Base-by-base conservation (phyloP, 1,284 basidiomycete species). In the Tilletiopsis washingtonensis region DNA sequence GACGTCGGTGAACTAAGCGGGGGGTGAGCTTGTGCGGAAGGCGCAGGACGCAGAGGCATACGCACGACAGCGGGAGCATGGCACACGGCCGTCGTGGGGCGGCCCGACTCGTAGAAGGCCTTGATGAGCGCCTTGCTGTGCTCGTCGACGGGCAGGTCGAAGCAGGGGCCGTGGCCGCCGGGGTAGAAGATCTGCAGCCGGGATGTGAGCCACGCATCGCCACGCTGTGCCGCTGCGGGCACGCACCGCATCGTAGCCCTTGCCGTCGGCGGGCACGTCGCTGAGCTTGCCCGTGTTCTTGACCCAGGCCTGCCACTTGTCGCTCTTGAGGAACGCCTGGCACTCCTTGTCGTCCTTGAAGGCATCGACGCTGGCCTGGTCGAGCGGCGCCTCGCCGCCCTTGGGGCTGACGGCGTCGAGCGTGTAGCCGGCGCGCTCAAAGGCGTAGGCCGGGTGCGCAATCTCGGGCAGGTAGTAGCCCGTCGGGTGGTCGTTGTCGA, bases 101-200 rank as follows among this genome's bases (percentile, higher is more conserved):
- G 59, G 23, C 57, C 57, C 5, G 52, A 40, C 46, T 68, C 65
- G 54, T 58, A 68, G 53, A 68, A 64, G 4, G 38, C 47, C 17
- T 40, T 40, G 50, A 67, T 64, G 21, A 67, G 55, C n/a, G 41
- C 49, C 42, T 67, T 49, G 9, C 55, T 58, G 9, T 55, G 50
- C 9, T 48, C 21, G 49, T 64, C 57, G 32, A 62, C 52, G 39
- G 64, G 64, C 11, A 67, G 59, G 41, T 64, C 64, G 47, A 67
- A 64, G 45, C 52, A 54, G 34, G 45, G 45, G 46, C 74, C 67
- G 54, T 76, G 75, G n/a, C 77, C 86, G 40, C 86, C 86, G 45
- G 84, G 78, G 69, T 86, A 86, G 74, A 86, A 88, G 54, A 89
- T n/a, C n/a, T n/a, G n/a, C n/a, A n/a, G n/a, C n/a, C n/a, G n/a